Conservation (phyloP, 2,329 filamentous ascomycete species). For the Tolypocladium ophioglossoides region DNA sequence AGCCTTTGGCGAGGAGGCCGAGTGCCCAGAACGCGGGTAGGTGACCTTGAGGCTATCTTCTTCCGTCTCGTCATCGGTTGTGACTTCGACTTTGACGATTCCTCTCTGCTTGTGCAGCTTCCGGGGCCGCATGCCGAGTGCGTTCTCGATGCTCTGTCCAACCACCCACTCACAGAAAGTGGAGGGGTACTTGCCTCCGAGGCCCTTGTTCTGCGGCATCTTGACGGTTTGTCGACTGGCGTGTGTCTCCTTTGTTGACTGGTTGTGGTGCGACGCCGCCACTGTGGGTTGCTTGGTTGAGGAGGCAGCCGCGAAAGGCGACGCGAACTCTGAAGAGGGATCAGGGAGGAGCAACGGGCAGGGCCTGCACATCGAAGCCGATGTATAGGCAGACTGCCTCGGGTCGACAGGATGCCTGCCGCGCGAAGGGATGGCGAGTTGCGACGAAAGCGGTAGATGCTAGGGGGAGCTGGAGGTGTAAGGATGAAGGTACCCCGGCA, state of each 20-base stretch:
- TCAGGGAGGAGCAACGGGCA: not conserved
- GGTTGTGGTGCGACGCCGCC: not conserved
- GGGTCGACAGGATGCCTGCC: not conserved
- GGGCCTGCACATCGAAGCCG: not conserved
- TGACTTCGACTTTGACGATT: slow-evolving; percentile 29
- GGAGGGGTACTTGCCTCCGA: slow-evolving; percentile 2
- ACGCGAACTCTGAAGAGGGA: not conserved
- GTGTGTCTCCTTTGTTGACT: not conserved
- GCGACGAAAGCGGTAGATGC: not conserved
- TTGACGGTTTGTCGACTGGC: not conserved
- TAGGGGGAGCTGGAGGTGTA: not conserved
- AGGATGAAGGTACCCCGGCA: not conserved
- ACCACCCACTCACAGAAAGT: slow-evolving; percentile 31
- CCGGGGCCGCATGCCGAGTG: slow-evolving; percentile 15
- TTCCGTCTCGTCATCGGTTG: slow-evolving; percentile 41
- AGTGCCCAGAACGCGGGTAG: slow-evolving; percentile 30
- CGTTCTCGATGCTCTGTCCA: slow-evolving; percentile 22
- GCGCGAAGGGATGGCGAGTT: not conserved
- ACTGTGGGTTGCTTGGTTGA: too few species aligned
- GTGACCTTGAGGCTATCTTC: slow-evolving; percentile 37
- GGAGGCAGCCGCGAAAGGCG: not conserved
- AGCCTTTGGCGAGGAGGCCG: not conserved
- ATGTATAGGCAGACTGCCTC: not conserved
- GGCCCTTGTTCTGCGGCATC: not conserved
- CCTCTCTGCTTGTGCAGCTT: slow-evolving; percentile 15